phyloP scores from a whole-genome alignment of 176 grass and related monocot genomes.

The Echinochloa phyllopogon region DNA sequence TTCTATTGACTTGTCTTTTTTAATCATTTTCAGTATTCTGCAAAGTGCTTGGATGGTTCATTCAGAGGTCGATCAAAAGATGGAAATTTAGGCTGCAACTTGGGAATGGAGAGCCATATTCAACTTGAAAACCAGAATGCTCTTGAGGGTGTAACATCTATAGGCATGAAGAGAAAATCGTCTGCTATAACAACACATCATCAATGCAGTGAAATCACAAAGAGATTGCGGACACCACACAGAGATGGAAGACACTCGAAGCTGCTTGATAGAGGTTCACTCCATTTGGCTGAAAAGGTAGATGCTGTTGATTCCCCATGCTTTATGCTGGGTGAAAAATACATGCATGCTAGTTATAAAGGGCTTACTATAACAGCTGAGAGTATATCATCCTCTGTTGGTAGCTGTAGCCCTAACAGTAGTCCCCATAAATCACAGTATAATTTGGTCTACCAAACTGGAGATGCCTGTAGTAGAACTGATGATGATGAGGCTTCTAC shows the following conservation, averaged over 20 bases:
- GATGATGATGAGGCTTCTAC: constrained; percentile 63
- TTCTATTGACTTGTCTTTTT: constrained; percentile 22
- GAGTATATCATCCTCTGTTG: constrained; percentile 75
- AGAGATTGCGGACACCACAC: constrained; percentile 48
- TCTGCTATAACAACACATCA: constrained; percentile 40
- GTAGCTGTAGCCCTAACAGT: constrained; percentile 75
- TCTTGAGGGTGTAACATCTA: constrained; percentile 49
- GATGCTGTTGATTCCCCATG: constrained; percentile 73
- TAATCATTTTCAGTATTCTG: constrained; percentile 58
- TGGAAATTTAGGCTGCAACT: constrained; percentile 34
- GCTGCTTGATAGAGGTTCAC: constrained; percentile 43
- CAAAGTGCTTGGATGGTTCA: constrained; percentile 46
- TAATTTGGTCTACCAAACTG: constrained; percentile 49
- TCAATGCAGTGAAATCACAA: constrained; percentile 41
- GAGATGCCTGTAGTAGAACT: constrained; percentile 53
- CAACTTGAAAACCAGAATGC: constrained; percentile 47
- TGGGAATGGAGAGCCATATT: constrained; percentile 38
- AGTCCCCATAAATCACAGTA: constrained; percentile 37
- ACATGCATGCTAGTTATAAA: constrained; percentile 49
- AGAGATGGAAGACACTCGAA: constrained; percentile 40
- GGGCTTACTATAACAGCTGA: constrained; percentile 47
- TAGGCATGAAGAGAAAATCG: constrained; percentile 61
- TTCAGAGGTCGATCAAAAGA: constrained; percentile 42
- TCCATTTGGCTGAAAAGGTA: constrained; percentile 71
- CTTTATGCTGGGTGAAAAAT: constrained; percentile 58